These are phyloP conservation scores for Neurospora terricola DNA, from an alignment of 495 filamentous ascomycete species.

Conservation along the genomic window DNA sequence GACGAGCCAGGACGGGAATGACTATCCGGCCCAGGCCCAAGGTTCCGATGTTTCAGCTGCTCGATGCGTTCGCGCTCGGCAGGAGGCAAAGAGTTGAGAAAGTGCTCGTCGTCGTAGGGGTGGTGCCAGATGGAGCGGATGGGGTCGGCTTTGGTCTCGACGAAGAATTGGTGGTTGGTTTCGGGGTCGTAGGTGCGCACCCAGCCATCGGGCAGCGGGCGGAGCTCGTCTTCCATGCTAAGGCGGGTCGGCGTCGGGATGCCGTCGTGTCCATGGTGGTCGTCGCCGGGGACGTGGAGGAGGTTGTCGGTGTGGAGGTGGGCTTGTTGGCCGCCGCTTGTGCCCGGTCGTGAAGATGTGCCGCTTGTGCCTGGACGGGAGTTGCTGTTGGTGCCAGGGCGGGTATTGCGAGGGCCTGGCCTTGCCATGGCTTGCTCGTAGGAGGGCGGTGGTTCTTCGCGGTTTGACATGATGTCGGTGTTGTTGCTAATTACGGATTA, in stretches of 20 bases:
- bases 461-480: neutral
- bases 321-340: neutral
- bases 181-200: constrained; percentile 19
- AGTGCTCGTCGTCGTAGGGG: constrained; percentile 21
- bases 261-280: constrained; percentile 4
- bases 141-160: constrained; percentile 17
- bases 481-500: neutral
- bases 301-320: neutral
- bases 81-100: constrained; percentile 5
- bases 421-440: constrained; percentile 10
- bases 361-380: neutral
- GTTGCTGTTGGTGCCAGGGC: neutral
- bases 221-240: constrained; percentile 26
- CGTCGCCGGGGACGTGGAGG: neutral
- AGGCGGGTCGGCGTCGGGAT: constrained; percentile 19
- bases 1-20: neutral
- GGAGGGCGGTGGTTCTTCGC: constrained; percentile 6
- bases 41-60: neutral
- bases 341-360: neutral
- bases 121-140: constrained; percentile 23
- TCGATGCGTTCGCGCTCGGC: constrained; percentile 5
- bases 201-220: constrained; percentile 18
- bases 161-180: constrained; percentile 25
- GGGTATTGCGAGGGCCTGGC: neutral
- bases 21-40: neutral